Evolutionary conservation across 2,329 filamentous ascomycete genomes (phyloP).

Genomic region (Aureobasidium namibiae): DNA sequence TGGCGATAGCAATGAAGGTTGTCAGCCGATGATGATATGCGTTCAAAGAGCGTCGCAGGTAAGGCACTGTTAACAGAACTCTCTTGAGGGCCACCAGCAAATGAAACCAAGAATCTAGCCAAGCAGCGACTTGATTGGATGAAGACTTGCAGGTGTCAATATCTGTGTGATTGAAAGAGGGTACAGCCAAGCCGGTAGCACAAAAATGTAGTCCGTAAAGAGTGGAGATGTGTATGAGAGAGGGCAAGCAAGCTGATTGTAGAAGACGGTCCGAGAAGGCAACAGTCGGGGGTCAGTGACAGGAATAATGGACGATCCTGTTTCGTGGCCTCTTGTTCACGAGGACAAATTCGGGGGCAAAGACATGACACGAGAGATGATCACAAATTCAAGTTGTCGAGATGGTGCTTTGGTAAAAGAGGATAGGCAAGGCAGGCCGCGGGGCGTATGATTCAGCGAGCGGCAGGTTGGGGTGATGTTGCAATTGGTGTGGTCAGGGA

Average conservation of each 20-base stretch:
- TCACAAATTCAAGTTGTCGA: not conserved
- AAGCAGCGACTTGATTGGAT: not conserved
- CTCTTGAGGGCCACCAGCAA: not conserved
- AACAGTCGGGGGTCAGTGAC: not conserved
- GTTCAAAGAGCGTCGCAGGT: not conserved
- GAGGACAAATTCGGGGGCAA: not conserved
- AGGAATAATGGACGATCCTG: not conserved
- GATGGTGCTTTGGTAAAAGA: not conserved
- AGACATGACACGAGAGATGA: not conserved
- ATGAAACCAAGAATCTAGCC: not conserved
- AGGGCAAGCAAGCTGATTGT: not conserved
- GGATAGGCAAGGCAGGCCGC: not conserved
- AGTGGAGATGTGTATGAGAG: not conserved
- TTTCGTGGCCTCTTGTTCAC: slow-evolving; percentile 3
- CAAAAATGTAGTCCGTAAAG: not conserved
- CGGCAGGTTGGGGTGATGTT: not conserved
- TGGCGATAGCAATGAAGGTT: not conserved
- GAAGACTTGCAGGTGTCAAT: slow-evolving; percentile 4
- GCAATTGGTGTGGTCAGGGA: not conserved
- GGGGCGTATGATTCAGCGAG: slow-evolving; percentile 5
- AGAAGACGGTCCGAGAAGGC: slow-evolving; percentile 1
- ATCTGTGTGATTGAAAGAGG: slow-evolving; percentile 2
- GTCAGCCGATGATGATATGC: not conserved
- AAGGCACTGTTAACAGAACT: not conserved
- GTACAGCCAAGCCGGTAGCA: slow-evolving; percentile 7